A percentile compares a stretch with the other conserved stretches of the same genome.
These are phyloP conservation scores for Trametes pubescens DNA, from an alignment of 1,284 basidiomycete genomes.

Conservation along the genomic window DNA sequence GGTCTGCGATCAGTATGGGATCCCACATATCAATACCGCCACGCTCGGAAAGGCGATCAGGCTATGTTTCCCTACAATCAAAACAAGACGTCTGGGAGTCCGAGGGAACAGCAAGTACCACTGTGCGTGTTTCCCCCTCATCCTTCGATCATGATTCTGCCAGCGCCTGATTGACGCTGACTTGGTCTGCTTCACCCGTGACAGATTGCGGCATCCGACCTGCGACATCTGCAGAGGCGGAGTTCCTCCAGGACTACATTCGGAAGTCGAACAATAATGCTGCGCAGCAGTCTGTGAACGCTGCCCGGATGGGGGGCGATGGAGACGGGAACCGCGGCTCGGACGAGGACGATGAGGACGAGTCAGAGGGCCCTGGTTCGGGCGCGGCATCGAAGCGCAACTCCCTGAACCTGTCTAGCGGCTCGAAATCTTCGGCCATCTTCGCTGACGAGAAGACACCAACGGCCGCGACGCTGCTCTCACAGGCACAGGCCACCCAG, in stretches of 20 bases:
- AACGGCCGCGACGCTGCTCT: conserved; percentile 76
- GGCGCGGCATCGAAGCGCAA: conserved; percentile 74
- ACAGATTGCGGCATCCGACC: conserved; percentile 90
- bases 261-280: conserved; percentile 87
- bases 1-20: conserved; percentile 89
- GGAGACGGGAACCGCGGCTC: conserved; percentile 64
- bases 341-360: conserved; percentile 85
- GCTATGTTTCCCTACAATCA: conserved; percentile 92
- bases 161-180: conserved; percentile 45
- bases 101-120: conserved; percentile 94
- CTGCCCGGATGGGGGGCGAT: conserved; percentile 70
- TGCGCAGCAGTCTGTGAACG: conserved; percentile 74
- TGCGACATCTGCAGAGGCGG: conserved; percentile 86
- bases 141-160: conserved; percentile 40
- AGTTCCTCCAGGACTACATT: conserved; percentile 90
- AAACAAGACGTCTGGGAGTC: conserved; percentile 90
- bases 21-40: conserved; percentile 93
- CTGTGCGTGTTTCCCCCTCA: conserved; percentile 59
- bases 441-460: conserved; percentile 82
- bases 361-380: conserved; percentile 76
- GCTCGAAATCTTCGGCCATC: conserved; percentile 61
- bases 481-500: conserved; percentile 74
- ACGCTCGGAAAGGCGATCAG: conserved; percentile 94
- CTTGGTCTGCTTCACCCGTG: conserved; percentile 26
- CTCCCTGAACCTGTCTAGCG: conserved; percentile 70